Percentiles rank a stretch among this genome's conserved stretches.
phyloP scores from a whole-genome alignment of 2,329 filamentous ascomycete genomes.

The Chaetomiaceae sp. region DNA sequence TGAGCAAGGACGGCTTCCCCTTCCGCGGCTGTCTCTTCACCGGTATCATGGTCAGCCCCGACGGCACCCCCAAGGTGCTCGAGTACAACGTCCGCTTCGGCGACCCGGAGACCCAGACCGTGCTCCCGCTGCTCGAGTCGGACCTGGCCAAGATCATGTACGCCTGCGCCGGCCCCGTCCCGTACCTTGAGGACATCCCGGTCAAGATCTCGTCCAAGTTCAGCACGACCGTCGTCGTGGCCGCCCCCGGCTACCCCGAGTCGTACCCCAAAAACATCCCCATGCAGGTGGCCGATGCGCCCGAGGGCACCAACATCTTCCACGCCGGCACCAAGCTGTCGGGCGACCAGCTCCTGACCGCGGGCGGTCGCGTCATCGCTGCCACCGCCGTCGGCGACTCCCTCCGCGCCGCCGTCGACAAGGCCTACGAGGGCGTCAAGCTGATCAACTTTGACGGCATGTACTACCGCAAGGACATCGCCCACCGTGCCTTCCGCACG shows the following conservation, averaged over 20 bases:
- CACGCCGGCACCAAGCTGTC: slow-evolving; percentile 79
- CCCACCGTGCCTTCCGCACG: slow-evolving; percentile 62
- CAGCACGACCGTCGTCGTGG: slow-evolving; percentile 89
- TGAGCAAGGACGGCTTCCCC: slow-evolving; percentile 72
- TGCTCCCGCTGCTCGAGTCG: slow-evolving; percentile 75
- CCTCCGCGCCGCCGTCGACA: slow-evolving; percentile 75
- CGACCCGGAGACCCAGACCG: slow-evolving; percentile 85
- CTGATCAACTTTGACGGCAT: slow-evolving; percentile 80
- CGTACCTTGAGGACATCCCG: slow-evolving; percentile 62
- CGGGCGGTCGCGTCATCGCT: slow-evolving; percentile 88
- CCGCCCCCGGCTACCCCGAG: slow-evolving; percentile 85
- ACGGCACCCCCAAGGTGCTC: slow-evolving; percentile 68
- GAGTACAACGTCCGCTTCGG: slow-evolving; percentile 95
- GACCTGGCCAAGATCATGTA: slow-evolving; percentile 87
- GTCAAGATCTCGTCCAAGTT: slow-evolving; percentile 65
- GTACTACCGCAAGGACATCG: slow-evolving; percentile 92
- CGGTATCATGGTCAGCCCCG: slow-evolving; percentile 85
- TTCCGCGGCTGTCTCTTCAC: slow-evolving; percentile 77
- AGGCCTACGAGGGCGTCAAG: slow-evolving; percentile 80
- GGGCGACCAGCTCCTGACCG: slow-evolving; percentile 62
- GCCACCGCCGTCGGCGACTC: slow-evolving; percentile 71
- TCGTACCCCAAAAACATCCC: slow-evolving; percentile 73
- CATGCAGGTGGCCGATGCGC: slow-evolving; percentile 46
- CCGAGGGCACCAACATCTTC: slow-evolving; percentile 66
- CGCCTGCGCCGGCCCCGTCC: slow-evolving; percentile 64